Percentiles rank a stretch among this genome's conserved stretches.
Evolutionary conservation across 2,329 filamentous ascomycete species (phyloP).

Genomic region (Cordyceps militaris): DNA sequence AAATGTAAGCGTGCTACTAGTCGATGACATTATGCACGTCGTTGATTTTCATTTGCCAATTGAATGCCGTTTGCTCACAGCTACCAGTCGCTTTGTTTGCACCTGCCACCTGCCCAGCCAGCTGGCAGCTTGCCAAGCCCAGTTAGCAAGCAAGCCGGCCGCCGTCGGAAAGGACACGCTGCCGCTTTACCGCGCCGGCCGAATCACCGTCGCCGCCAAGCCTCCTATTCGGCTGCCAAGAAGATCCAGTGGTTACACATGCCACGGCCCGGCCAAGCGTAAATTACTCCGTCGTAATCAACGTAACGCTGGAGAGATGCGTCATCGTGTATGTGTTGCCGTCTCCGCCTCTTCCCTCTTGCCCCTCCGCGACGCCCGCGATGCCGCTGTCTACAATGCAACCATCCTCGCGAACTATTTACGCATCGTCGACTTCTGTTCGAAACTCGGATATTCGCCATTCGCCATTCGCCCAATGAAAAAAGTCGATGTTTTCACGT

Average conservation of each 20-base stretch:
- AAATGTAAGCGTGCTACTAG: too few relatives aligned
- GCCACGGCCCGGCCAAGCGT: neutral
- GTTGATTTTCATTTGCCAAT: neutral
- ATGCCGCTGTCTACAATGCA: too few relatives aligned
- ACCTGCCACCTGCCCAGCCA: neutral
- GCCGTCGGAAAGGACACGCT: neutral
- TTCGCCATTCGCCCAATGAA: too few relatives aligned
- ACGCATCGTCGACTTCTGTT: too few relatives aligned
- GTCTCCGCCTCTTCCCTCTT: too few relatives aligned
- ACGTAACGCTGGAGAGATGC: neutral
- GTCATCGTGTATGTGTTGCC: too few relatives aligned
- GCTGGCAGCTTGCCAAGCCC: slow-evolving; percentile 3
- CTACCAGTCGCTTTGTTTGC: neutral
- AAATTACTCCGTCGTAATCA: neutral
- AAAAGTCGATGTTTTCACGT: too few relatives aligned
- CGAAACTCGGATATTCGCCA: too few relatives aligned
- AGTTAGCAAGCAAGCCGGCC: neutral
- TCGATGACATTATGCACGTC: too few relatives aligned
- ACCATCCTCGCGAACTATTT: too few relatives aligned
- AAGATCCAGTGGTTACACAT: neutral
- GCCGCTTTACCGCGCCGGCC: slow-evolving; percentile 10
- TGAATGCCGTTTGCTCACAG: neutral
- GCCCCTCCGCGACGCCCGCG: too few relatives aligned
- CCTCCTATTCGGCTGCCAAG: slow-evolving; percentile 12
- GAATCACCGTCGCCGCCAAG: slow-evolving; percentile 11